phyloP scores from a whole-genome alignment of 2,329 filamentous ascomycete genomes.

The Cercospora sp. region DNA sequence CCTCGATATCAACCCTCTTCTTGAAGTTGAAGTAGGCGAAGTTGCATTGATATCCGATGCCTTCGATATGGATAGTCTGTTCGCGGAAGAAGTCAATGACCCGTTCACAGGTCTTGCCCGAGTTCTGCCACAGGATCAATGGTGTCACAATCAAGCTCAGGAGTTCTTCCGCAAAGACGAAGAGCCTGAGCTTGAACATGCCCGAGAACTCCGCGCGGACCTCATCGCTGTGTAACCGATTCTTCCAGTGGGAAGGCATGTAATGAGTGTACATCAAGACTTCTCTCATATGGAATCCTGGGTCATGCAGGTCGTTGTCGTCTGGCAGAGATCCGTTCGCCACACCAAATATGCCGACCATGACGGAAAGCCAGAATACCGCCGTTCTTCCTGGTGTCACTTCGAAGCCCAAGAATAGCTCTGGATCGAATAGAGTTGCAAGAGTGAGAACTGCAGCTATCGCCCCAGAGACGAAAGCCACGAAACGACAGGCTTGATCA shows the following conservation, averaged over 20 bases:
- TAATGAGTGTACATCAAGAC: conserved; percentile 94
- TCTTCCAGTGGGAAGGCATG: conserved; percentile 83
- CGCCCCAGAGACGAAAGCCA: conserved; percentile 84
- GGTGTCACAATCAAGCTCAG: conserved; percentile 90
- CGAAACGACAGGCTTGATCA: conserved; percentile 77
- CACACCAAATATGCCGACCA: conserved; percentile 79
- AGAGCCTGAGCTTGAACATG: conserved; percentile 86
- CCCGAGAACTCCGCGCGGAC: conserved; percentile 87
- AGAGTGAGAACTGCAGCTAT: conserved; percentile 82
- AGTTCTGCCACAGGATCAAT: conserved; percentile 79
- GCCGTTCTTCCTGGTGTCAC: conserved; percentile 85
- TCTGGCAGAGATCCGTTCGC: conserved; percentile 79
- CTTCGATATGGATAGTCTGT: conserved; percentile 95
- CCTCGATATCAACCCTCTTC: conserved; percentile 62
- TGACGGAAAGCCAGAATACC: conserved; percentile 83
- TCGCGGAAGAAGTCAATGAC: conserved; percentile 98
- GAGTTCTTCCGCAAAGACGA: conserved; percentile 91
- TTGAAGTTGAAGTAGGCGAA: conserved; percentile 98
- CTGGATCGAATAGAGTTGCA: conserved; percentile 82
- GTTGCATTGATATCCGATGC: conserved; percentile 91
- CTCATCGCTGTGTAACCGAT: conserved; percentile 87
- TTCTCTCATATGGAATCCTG: conserved; percentile 81
- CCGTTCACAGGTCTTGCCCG: conserved; percentile 85
- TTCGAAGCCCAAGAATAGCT: conserved; percentile 88
- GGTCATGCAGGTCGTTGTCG: conserved; percentile 86